Conservation (phyloP, 495 filamentous ascomycete species). For the Aspergillus cavernicola region DNA sequence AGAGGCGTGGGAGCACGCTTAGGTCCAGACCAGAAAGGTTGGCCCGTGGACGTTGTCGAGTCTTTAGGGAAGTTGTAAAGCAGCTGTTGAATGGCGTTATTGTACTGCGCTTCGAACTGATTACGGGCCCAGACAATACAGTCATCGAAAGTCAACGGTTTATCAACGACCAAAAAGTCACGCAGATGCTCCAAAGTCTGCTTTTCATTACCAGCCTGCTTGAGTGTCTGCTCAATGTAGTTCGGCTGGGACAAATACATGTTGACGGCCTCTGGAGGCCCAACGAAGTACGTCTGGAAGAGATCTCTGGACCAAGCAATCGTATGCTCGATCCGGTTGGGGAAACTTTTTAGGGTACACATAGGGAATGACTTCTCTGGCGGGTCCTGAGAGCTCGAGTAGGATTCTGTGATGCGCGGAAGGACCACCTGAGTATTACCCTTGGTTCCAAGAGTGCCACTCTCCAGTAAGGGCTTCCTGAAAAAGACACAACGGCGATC, state of each 20-base stretch:
- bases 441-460: constrained; percentile 96
- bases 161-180: constrained; percentile 88
- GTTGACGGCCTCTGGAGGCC: constrained; percentile 91
- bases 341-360: constrained; percentile 97
- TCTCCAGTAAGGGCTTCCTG: constrained; percentile 93
- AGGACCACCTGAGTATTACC: constrained; percentile 97
- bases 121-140: constrained; percentile 91
- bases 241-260: constrained; percentile 88
- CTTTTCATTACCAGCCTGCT: constrained; percentile 96
- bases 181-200: constrained; percentile 86
- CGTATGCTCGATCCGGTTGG: constrained; percentile 97
- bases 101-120: constrained; percentile 95
- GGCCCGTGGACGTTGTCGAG: constrained; percentile 78
- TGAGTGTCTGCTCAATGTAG: constrained; percentile 84
- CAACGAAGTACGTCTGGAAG: constrained; percentile 91
- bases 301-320: constrained; percentile 97
- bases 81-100: constrained; percentile 94
- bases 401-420: constrained; percentile 88
- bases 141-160: constrained; percentile 89
- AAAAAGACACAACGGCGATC: constrained; percentile 98
- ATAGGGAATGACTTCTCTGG: constrained; percentile 98
- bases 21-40: constrained; percentile 96
- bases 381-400: constrained; percentile 97
- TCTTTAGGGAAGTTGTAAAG: constrained; percentile 98
- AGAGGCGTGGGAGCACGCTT: constrained; percentile 94